Base-by-base conservation (phyloP, 1,139 yeast species). In the Hyphopichia buzzinii region DNA sequence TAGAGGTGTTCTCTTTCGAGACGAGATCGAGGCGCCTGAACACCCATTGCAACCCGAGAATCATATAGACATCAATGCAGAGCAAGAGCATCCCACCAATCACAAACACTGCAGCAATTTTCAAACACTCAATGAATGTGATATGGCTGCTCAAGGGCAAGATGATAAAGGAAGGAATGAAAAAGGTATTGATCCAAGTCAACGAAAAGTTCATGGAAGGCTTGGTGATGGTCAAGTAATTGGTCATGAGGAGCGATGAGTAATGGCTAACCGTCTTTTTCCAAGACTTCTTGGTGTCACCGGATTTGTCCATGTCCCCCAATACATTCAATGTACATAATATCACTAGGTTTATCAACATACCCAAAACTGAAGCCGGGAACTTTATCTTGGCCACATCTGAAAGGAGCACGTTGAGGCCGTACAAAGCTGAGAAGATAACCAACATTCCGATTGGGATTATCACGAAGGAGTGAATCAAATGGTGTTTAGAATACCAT, bases 171-270 rank as follows among this genome's bases (percentile, higher is more conserved):
- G 89, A 80, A 0, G 94, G 92, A 1, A 86, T 79, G 64, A 85
- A 85, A 54, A 80, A 84, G 8, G 84, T 73, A 54, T 82, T 84
- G 60, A 85, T 85, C 92, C 92, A 85, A 39, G 83, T 70, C 39
- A 85, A 64, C 2, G 83, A 67, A 53, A 84, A 84, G 38, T 84
- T 84, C 63, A 79, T 77, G 1, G 86, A 81, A 1, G 85, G 76
- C 37, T 80, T 80, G 36, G 81, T 64, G 16, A 77, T 48, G 26
- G 56, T 57, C 34, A 83, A 62, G 29, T 79, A 58, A 26, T 56
- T 54, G n/a, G 67, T 59, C 3, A 76, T 67, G 13, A 57, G 47
- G 52, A 66, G 60, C 6, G 48, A 41, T 8, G 63, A 44, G 30
- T 49, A 44, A 54, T 57, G 22, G 65, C 79, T 38, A 52, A 52